Base-by-base conservation (phyloP, 495 filamentous ascomycete species). In the Lasiosphaeris hirsuta region DNA sequence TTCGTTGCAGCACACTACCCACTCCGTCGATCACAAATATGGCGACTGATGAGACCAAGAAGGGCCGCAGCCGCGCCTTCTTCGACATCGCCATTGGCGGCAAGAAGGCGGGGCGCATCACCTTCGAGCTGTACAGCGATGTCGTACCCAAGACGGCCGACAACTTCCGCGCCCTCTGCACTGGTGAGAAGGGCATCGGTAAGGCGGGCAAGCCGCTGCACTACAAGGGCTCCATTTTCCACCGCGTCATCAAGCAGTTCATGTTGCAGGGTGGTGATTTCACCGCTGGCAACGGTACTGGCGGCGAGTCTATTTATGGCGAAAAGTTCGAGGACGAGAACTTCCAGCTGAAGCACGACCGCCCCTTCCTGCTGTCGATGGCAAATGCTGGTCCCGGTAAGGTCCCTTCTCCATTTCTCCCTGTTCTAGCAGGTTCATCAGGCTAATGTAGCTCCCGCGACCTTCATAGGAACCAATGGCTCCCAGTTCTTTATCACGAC, bases 221-320 rank as follows among this genome's bases (percentile, higher is more conserved):
- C 72, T 99, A 90, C 86, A 91, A 94, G 76, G 90, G 87, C 67
- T 93, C 88, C 53, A 69, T 58, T 57, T 99, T 99, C 86, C 94
- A 99, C 81, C 89, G 94, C 57, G 85, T 99, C 63, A 99, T 99
- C 78, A 96, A 96, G 73, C 74, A 87, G 59, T 99, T 99, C 81
- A 99, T 99, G 94, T 89, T 97, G 72, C 94, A 99, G 77, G 94
- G 94, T 66, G 94, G 94, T 75, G 94, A 99, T 77, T 99, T 97
- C 81, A 99, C 94, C 58, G 86, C 84, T 58, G 85, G 86, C 71
- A 93, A 99, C 71, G 90, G 94, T 53, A 97, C 95, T 19, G 94
- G 94, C 53, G 94, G 94, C 65, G 94, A 97, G 78, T 93, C 88
- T 23, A 97, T 99, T 72, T 99, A 99, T 69, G 94, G 94, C 67